Conservation (phyloP, 805 yeast genomes). For the Candida railenensis region DNA sequence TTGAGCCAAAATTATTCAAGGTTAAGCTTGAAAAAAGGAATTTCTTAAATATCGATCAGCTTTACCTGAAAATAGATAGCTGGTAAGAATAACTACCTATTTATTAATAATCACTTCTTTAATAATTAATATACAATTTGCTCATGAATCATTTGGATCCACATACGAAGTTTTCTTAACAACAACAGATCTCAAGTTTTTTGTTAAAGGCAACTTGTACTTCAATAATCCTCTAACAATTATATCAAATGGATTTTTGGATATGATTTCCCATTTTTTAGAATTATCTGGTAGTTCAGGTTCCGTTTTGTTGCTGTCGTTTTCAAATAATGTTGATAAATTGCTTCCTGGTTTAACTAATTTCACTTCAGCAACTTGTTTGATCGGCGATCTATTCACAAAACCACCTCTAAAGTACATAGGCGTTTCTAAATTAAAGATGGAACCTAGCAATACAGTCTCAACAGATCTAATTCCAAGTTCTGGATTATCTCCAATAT, state of each 20-base stretch:
- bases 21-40: conserved; percentile 23
- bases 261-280: conserved; percentile 70
- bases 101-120: neutral
- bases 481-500: conserved; percentile 1
- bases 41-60: conserved; percentile 17
- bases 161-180: conserved; percentile 58
- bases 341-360: conserved; percentile 68
- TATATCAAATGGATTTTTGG: conserved; percentile 80
- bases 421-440: conserved; percentile 66
- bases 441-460: conserved; percentile 76
- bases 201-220: conserved; percentile 67
- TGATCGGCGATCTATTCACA: conserved; percentile 56
- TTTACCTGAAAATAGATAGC: conserved; percentile 4
- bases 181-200: conserved; percentile 53
- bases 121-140: neutral
- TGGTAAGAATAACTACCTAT: neutral
- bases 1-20: conserved; percentile 53
- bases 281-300: conserved; percentile 32
- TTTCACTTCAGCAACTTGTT: conserved; percentile 69
- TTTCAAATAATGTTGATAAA: conserved; percentile 22
- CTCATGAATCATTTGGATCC: conserved; percentile 41
- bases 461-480: conserved; percentile 31
- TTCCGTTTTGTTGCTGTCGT: conserved; percentile 15
- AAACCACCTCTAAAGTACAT: conserved; percentile 76
- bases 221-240: conserved; percentile 79